Base-by-base conservation (phyloP, 75 land plant genomes). In the Pinus taeda region DNA sequence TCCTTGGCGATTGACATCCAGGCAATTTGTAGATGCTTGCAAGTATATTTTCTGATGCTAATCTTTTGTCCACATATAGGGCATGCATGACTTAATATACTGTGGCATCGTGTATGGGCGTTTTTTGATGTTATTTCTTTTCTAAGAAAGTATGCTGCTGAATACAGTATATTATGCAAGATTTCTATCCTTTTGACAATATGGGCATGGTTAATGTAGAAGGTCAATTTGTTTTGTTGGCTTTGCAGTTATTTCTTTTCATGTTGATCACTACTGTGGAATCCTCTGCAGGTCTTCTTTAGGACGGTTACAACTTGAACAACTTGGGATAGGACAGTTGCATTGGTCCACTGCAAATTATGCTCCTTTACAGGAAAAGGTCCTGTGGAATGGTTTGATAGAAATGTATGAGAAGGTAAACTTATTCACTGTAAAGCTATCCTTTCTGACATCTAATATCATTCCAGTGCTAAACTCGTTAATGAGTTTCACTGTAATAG, bases 301-400 rank as follows among this genome's bases (percentile, higher is more conserved):
- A 59, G 84, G 82, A 57, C 77, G 99, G 57, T 66, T 96, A 83
- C 89, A 94, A 74, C 78, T 95, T 87, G 92, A 92, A 42, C 90
- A 94, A 80, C 91, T 96, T 73, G 97, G 91, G 56, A 89, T 96
- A 33, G 99, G 98, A 6, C 99, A 96, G 73, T 80, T 96, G 76
- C 99, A 96, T 77, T 96, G 99, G 99, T 92, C 95, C 62, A 88
- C 99, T 37, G 93, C 98, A 79, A 96, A 96, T 71, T 96, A 96
- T 88, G 99, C 99, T 69, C 99, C 97, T 57, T 74, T 92, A 33
- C 99, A 94, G 62, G 99, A 96, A 84, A 71, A 37, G 64, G 99
- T 97, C 62, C 88, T 96, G 13, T 96, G 99, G 99, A 88, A 90
- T 85, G 99, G 99, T 53, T 78, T 96, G 61, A 90, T 92, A 57